Evolutionary conservation across 257 asterid genomes (phyloP).

Genomic region (Schizonepeta tenuifolia): DNA sequence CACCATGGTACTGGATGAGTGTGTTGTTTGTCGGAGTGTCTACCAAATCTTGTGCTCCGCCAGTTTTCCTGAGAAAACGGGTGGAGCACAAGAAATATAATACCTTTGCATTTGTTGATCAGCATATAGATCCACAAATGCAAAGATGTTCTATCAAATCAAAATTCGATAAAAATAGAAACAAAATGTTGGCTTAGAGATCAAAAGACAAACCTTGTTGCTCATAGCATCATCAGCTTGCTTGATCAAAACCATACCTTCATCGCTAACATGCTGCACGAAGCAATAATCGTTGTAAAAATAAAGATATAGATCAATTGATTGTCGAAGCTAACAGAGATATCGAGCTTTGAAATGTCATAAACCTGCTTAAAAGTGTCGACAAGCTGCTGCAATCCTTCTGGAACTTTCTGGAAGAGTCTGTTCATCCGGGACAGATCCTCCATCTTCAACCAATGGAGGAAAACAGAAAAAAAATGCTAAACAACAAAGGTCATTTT

Average conservation of each 20-base stretch:
- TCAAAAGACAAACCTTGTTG: slow-evolving; percentile 26
- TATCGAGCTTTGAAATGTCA: background rate
- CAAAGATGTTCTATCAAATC: too few relatives aligned
- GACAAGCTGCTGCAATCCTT: slow-evolving; percentile 51
- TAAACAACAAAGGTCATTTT: background rate
- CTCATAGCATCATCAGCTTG: slow-evolving; percentile 57
- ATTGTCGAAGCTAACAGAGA: background rate
- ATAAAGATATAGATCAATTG: background rate
- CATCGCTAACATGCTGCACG: slow-evolving; percentile 53
- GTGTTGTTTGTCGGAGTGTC: too few relatives aligned
- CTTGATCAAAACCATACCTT: slow-evolving; percentile 58
- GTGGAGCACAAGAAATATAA: background rate
- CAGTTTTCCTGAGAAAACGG: too few relatives aligned
- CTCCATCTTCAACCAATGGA: slow-evolving; percentile 41
- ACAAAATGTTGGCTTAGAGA: background rate
- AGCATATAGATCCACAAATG: too few relatives aligned
- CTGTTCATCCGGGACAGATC: slow-evolving; percentile 70
- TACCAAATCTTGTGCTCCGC: too few relatives aligned
- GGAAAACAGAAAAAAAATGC: slow-evolving; percentile 19
- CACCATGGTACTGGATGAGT: too few relatives aligned
- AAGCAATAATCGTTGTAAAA: slow-evolving; percentile 14
- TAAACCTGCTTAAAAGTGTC: slow-evolving; percentile 55
- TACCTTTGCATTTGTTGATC: too few relatives aligned
- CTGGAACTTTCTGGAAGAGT: slow-evolving; percentile 43
- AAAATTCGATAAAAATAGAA: background rate